Evolutionary conservation across 1,284 basidiomycete genomes (phyloP).

Genomic region (Mycena sp.): DNA sequence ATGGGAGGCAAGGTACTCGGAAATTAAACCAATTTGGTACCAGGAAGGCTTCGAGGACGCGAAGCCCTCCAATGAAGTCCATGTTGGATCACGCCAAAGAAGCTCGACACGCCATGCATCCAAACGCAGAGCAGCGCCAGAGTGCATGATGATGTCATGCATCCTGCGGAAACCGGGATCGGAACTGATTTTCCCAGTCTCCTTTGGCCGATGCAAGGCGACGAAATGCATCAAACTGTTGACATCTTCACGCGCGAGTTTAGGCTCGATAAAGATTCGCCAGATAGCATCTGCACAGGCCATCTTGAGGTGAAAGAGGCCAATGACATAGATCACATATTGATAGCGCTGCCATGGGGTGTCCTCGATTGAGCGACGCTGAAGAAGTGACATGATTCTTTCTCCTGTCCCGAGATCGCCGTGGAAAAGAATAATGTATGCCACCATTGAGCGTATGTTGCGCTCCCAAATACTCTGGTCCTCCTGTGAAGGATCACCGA

Average conservation of each 20-base stretch:
- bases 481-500: slow-evolving; percentile 34
- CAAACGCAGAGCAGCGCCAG: slow-evolving; percentile 19
- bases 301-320: slow-evolving; percentile 53
- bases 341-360: slow-evolving; percentile 38
- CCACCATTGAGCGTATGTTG: slow-evolving; percentile 8
- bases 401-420: slow-evolving; percentile 41
- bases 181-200: slow-evolving; percentile 39
- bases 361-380: slow-evolving; percentile 35
- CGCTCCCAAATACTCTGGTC: not conserved
- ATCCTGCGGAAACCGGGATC: slow-evolving; percentile 46
- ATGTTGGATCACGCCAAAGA: slow-evolving; percentile 36
- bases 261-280: slow-evolving; percentile 37
- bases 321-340: slow-evolving; percentile 42
- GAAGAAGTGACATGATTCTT: slow-evolving; percentile 29
- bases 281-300: slow-evolving; percentile 47
- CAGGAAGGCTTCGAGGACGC: slow-evolving; percentile 35
- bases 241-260: slow-evolving; percentile 24
- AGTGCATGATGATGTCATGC: slow-evolving; percentile 47
- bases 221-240: slow-evolving; percentile 34
- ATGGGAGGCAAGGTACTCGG: slow-evolving; percentile 22
- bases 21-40: slow-evolving; percentile 27
- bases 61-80: slow-evolving; percentile 42
- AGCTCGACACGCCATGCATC: slow-evolving; percentile 18
- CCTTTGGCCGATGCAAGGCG: slow-evolving; percentile 36
- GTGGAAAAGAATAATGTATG: slow-evolving; percentile 32